Evolutionary conservation across 805 yeast species (phyloP).

Genomic region (Saccharomycopsis sp.): DNA sequence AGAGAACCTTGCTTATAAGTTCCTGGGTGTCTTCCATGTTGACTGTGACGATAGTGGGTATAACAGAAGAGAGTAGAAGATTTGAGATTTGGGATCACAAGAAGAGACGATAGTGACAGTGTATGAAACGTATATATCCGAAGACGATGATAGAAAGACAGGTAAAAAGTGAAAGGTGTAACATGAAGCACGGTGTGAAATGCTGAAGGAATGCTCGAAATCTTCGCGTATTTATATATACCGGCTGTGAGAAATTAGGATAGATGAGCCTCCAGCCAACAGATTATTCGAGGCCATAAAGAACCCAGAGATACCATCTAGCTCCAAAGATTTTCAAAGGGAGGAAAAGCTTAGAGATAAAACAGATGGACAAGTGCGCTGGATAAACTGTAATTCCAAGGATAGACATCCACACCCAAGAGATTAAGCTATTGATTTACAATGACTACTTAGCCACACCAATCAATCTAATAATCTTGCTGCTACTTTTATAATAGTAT

Average conservation of each 20-base stretch:
- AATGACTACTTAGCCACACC: not conserved
- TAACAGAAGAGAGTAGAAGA: too few species aligned
- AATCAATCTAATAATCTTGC: not conserved
- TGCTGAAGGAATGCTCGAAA: not conserved
- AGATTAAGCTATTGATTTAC: not conserved
- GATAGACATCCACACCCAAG: not conserved
- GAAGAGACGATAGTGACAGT: too few species aligned
- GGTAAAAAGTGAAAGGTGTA: not conserved
- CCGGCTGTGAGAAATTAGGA: too few species aligned
- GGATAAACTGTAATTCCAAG: not conserved
- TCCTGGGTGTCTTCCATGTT: not conserved
- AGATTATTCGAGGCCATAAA: not conserved
- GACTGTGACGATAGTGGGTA: too few species aligned
- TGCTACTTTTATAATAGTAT: not conserved
- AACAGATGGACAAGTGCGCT: not conserved
- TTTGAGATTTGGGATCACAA: too few species aligned
- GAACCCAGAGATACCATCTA: not conserved
- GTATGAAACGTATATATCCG: too few species aligned
- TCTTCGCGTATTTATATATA: not conserved
- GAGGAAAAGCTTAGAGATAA: not conserved
- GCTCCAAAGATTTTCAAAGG: not conserved
- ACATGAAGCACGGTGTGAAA: not conserved
- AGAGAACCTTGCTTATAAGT: not conserved
- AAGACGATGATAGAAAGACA: too few species aligned
- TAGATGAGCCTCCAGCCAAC: not conserved